Base-by-base conservation (phyloP, 2,329 filamentous ascomycete species). In the Trichophaea hybrida region DNA sequence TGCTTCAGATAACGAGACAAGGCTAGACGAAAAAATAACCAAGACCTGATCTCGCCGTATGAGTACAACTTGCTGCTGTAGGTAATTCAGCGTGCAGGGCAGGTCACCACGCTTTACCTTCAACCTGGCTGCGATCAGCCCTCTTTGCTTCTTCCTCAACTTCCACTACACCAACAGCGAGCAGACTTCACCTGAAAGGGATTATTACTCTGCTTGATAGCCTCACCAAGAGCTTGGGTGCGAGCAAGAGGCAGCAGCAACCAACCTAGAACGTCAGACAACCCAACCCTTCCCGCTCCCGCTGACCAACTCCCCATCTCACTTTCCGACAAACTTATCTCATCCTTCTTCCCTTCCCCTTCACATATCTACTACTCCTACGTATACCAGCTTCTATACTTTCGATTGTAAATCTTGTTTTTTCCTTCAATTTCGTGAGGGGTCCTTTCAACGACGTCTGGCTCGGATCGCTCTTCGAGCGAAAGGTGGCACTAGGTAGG, bases 71-170 rank as follows among this genome's bases (percentile, higher is more conserved):
- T 64, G 55, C 56, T 64, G 61, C 61, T 62, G 59, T 55, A 62
- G 64, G 62, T 59, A 57, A 63, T 62, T 43, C 50, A 56, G 61
- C 60, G 63, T 61, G 63, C 61, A 65, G 63, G 63, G 63, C 63
- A 64, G 61, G 63, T 60, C 63, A 65, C 61, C 61, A 64, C 63
- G 63, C 61, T 65, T 15, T 50, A 13, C 17, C 8, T 50, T 60
- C 10, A 43, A 15, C 38, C 38, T 43, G 38, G 38, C 38, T 43
- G 38, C 38, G 10, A 15, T 43, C 10, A 12, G 10, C 38, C 38
- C n/a, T 10, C 38, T 10, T 43, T 43, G 38, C 38, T 43, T 10
- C 38, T 43, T 15, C 10, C 38, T 43, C 10, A 12, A 12, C n/a
- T 10, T 12, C 10, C n/a, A 43, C 38, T 15, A 43, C n/a, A 12